phyloP scores from a whole-genome alignment of 495 filamentous ascomycete species.

The Penicillium desertorum region DNA sequence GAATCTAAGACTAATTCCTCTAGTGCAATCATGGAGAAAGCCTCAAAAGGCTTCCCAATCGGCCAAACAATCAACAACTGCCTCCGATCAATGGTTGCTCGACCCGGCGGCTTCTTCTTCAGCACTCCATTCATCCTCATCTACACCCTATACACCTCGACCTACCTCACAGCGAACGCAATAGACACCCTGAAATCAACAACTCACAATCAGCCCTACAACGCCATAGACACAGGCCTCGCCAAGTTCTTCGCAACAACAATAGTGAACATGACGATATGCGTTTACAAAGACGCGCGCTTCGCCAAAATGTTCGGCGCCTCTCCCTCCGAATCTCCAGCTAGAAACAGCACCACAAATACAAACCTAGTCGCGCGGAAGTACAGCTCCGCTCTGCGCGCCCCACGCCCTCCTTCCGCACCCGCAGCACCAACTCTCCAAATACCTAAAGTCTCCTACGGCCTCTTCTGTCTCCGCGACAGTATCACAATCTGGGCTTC shows the following conservation, averaged over 20 bases:
- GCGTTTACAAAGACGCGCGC: constrained; percentile 88
- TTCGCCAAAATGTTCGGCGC: constrained; percentile 81
- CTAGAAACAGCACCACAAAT: constrained; percentile 3
- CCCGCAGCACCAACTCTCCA: constrained; percentile 26
- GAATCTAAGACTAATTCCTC: constrained; percentile 8
- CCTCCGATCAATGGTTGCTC: constrained; percentile 59
- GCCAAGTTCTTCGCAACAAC: constrained; percentile 81
- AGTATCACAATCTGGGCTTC: constrained; percentile 89
- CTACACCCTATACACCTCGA: constrained; percentile 84
- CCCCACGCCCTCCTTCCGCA: constrained; percentile 2
- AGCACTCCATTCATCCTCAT: constrained; percentile 84
- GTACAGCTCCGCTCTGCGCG: constrained; percentile 48
- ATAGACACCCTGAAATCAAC: constrained; percentile 81
- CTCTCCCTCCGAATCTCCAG: constrained; percentile 16
- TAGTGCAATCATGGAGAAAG: constrained; percentile 94
- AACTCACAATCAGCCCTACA: constrained; percentile 51
- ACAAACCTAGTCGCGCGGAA: constrained; percentile 13
- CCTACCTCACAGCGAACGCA: constrained; percentile 85
- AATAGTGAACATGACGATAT: constrained; percentile 83
- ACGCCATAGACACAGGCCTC: constrained; percentile 66
- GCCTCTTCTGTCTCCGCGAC: constrained; percentile 80
- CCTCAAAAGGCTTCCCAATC: constrained; percentile 77
- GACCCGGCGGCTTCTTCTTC: constrained; percentile 70
- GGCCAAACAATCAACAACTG: constrained; percentile 62
- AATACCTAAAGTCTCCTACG: constrained; percentile 59